phyloP scores from a whole-genome alignment of 371 early-diverging fungal genomes.

The Dichotomocladium elegans region DNA sequence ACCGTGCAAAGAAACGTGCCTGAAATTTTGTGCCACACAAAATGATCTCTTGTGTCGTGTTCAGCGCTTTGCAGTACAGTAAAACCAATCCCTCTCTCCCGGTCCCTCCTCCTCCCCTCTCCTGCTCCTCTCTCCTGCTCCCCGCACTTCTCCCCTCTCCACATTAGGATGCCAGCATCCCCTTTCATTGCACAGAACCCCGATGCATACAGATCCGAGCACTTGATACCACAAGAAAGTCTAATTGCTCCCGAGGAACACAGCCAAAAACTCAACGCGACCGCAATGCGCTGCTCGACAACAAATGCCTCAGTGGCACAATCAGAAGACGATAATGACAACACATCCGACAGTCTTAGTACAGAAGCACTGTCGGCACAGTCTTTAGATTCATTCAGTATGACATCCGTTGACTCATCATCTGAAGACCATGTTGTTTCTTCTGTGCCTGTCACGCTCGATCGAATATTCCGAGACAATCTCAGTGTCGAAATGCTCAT shows the following conservation, averaged over 20 bases:
- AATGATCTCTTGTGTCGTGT: neutral
- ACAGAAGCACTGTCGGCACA: conserved; percentile 10
- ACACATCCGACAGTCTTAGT: conserved; percentile 3
- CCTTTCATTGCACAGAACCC: neutral
- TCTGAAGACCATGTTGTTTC: neutral
- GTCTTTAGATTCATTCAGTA: conserved; percentile 13
- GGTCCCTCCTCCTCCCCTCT: neutral
- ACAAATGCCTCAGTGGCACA: conserved; percentile 9
- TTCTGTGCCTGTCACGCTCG: conserved; percentile 2
- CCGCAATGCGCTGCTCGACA: conserved; percentile 11
- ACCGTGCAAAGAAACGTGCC: too few species aligned
- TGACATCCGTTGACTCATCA: conserved; percentile 6
- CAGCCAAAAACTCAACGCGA: conserved; percentile 2
- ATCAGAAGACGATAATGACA: conserved; percentile 12
- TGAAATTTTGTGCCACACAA: too few species aligned
- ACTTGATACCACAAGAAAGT: neutral
- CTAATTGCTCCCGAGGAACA: neutral
- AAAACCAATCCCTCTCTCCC: neutral
- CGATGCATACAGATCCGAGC: neutral
- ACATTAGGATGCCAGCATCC: conserved; percentile 10
- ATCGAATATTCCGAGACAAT: conserved; percentile 7
- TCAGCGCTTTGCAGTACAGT: too few species aligned
- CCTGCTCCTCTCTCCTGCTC: neutral
- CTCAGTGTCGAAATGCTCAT: conserved; percentile 20
- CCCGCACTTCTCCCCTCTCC: neutral